phyloP scores from a whole-genome alignment of 306 rosid genomes.

The Fragaria vesca region DNA sequence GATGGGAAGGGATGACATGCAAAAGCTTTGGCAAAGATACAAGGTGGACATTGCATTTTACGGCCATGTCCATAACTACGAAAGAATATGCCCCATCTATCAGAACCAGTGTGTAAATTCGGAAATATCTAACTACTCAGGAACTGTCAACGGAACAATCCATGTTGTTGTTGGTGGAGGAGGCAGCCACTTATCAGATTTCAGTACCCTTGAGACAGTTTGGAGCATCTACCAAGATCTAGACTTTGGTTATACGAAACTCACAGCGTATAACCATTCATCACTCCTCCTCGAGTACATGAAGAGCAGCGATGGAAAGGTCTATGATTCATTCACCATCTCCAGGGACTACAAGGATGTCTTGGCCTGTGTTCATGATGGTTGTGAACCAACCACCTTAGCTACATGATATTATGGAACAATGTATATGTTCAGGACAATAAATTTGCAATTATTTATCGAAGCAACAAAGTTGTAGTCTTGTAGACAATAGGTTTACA shows the following conservation, averaged over 20 bases:
- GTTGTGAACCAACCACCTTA: constrained; percentile 56
- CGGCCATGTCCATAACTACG: constrained; percentile 88
- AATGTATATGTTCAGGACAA: background rate
- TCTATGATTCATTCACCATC: constrained; percentile 70
- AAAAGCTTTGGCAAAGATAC: constrained; percentile 81
- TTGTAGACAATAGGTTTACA: too few relatives aligned
- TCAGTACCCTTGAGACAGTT: constrained; percentile 44
- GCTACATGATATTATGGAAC: constrained; percentile 34
- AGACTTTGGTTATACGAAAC: constrained; percentile 67
- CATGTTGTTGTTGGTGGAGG: constrained; percentile 82
- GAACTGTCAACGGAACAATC: constrained; percentile 64
- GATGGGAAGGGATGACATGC: constrained; percentile 83
- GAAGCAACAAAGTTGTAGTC: background rate
- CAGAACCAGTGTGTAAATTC: constrained; percentile 68
- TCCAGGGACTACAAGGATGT: constrained; percentile 73
- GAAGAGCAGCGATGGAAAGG: constrained; percentile 71
- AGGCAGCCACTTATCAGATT: constrained; percentile 57
- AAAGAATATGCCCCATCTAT: constrained; percentile 80
- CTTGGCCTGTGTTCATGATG: constrained; percentile 71
- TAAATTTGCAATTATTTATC: background rate
- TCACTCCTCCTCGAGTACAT: constrained; percentile 65
- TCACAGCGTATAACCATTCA: constrained; percentile 72
- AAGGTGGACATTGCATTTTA: constrained; percentile 82
- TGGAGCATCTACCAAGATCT: constrained; percentile 74
- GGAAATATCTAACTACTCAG: constrained; percentile 57